These are phyloP conservation scores for Citrus reticulata DNA, from an alignment of 345 rosid genomes.

Conservation along the genomic window DNA sequence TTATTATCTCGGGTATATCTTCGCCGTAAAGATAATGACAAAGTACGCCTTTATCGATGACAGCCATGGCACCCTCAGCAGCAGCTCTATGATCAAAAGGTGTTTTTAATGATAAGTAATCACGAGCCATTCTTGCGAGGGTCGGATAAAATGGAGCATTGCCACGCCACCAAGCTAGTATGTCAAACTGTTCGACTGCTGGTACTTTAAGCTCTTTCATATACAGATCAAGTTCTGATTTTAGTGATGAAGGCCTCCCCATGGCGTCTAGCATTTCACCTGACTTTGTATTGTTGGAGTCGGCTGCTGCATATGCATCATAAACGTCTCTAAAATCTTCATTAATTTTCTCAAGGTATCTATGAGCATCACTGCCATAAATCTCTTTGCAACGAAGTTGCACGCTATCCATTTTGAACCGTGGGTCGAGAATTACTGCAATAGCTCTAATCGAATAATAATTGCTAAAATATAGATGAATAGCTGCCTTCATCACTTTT, in stretches of 20 bases:
- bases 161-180: constrained; percentile 11
- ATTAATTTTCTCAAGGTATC: background rate
- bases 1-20: too few relatives aligned
- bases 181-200: background rate
- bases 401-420: background rate
- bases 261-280: background rate
- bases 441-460: background rate
- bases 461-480: background rate
- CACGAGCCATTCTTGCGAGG: constrained; percentile 13
- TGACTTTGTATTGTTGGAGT: background rate
- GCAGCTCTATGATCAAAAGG: too few relatives aligned
- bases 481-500: background rate
- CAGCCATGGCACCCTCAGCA: too few relatives aligned
- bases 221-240: constrained; percentile 7
- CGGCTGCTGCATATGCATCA: background rate
- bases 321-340: background rate
- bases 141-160: background rate
- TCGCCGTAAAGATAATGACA: too few relatives aligned
- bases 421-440: background rate
- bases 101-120: background rate
- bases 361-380: background rate
- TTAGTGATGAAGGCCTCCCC: background rate
- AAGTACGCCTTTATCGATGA: too few relatives aligned
- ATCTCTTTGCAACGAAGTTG: background rate
- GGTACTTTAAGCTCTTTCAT: background rate